phyloP scores from a whole-genome alignment of 352 stramenopile species.

The Phytophthora parvispora region DNA sequence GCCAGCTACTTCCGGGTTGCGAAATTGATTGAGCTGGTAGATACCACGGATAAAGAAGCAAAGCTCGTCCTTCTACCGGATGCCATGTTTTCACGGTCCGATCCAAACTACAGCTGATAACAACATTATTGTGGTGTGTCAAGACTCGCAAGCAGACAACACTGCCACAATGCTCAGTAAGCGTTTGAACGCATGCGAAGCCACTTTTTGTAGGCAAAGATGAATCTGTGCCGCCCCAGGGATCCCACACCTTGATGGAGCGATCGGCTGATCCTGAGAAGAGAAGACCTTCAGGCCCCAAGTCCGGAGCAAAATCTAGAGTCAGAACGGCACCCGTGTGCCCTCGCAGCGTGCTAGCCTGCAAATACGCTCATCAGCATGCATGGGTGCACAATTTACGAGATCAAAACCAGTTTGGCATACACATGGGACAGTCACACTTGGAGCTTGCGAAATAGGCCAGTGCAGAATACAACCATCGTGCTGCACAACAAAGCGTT shows the following conservation, averaged over 20 bases:
- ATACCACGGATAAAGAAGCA: constrained; percentile 82
- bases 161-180: constrained; percentile 64
- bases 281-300: constrained; percentile 65
- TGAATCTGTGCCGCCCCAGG: constrained; percentile 55
- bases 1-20: constrained; percentile 62
- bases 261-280: constrained; percentile 76
- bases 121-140: constrained; percentile 49
- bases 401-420: neutral
- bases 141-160: constrained; percentile 62
- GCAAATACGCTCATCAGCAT: neutral
- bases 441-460: constrained; percentile 53
- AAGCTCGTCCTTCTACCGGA: constrained; percentile 54
- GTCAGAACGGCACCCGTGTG: constrained; percentile 62
- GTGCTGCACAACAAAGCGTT: constrained; percentile 41
- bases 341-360: constrained; percentile 60
- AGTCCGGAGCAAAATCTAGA: constrained; percentile 52
- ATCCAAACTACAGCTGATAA: constrained; percentile 82
- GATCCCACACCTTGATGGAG: constrained; percentile 81
- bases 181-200: constrained; percentile 67
- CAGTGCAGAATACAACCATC: constrained; percentile 74
- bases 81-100: constrained; percentile 79
- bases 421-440: constrained; percentile 61
- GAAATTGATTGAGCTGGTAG: constrained; percentile 65
- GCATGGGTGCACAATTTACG: neutral
- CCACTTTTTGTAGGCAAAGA: constrained; percentile 38